These are phyloP conservation scores for Fusarium sp. DNA, from an alignment of 2,329 filamentous ascomycete genomes.

Conservation along the genomic window DNA sequence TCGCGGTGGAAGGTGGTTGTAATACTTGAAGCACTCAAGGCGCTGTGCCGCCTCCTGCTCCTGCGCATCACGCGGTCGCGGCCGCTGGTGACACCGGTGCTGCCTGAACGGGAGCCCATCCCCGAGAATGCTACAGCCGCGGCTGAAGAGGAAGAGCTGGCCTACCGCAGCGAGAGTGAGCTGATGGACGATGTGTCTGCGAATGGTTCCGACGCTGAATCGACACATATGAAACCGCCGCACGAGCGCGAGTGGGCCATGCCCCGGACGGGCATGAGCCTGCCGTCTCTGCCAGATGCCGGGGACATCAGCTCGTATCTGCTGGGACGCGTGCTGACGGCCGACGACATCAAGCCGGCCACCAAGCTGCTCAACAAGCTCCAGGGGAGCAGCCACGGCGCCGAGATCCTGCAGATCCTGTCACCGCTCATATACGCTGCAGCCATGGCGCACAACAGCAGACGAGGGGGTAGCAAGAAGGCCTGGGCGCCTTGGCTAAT, in stretches of 20 bases:
- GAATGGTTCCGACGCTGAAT: conserved; percentile 45
- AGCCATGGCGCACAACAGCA: conserved; percentile 75
- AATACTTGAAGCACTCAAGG: conserved; percentile 86
- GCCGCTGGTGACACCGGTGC: conserved; percentile 82
- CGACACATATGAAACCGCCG: conserved; percentile 45
- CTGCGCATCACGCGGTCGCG: conserved; percentile 85
- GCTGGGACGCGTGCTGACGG: conserved; percentile 88
- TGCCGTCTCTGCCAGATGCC: conserved; percentile 85
- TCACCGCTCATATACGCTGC: conserved; percentile 89
- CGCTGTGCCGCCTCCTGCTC: conserved; percentile 83
- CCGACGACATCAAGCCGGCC: conserved; percentile 96
- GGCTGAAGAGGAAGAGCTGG: conserved; percentile 57
- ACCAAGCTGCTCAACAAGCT: conserved; percentile 86
- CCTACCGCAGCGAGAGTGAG: conserved; percentile 54
- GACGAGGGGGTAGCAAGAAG: conserved; percentile 67
- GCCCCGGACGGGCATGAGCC: conserved; percentile 90
- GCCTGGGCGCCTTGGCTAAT: conserved; percentile 94
- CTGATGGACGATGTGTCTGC: conserved; percentile 56
- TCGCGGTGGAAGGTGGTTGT: conserved; percentile 89
- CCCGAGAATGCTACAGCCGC: conserved; percentile 68
- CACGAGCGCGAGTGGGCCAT: conserved; percentile 81
- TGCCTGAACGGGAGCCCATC: conserved; percentile 88
- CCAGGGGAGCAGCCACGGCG: conserved; percentile 78
- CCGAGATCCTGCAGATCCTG: conserved; percentile 92
- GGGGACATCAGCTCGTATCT: conserved; percentile 89